These are phyloP conservation scores for Cavenderia fasciculata DNA, from an alignment of 78 protist species.

Conservation along the genomic window DNA sequence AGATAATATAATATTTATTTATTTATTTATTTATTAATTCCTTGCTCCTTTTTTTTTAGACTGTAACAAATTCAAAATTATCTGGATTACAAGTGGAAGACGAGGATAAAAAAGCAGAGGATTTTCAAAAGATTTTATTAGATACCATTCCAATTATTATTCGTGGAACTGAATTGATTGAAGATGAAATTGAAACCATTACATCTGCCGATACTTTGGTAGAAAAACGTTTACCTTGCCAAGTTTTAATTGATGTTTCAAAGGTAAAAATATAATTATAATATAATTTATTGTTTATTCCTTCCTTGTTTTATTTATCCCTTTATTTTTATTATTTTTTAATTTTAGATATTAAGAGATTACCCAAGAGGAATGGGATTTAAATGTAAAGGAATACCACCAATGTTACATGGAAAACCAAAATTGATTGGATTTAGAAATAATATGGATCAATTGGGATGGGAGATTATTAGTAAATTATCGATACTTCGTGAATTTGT, in stretches of 20 bases:
- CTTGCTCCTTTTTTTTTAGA: too few relatives aligned
- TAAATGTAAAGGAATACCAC: constrained; percentile 35
- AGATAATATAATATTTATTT: too few relatives aligned
- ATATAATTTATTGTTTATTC: neutral
- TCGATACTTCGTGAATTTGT: constrained; percentile 71
- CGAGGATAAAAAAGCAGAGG: too few relatives aligned
- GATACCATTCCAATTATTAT: constrained; percentile 38
- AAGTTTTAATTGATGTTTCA: constrained; percentile 50
- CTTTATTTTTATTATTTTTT: too few relatives aligned
- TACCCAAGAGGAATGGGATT: constrained; percentile 77
- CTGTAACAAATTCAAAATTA: too few relatives aligned
- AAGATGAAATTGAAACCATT: constrained; percentile 27
- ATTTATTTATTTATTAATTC: too few relatives aligned
- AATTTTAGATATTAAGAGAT: constrained; percentile 35
- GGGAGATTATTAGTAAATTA: constrained; percentile 72
- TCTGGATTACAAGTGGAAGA: too few relatives aligned
- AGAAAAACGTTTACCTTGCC: constrained; percentile 46
- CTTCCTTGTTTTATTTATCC: neutral
- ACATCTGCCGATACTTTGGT: constrained; percentile 23
- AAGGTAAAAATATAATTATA: neutral
- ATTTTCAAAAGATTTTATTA: too few relatives aligned
- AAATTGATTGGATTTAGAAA: constrained; percentile 45
- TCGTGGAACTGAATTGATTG: constrained; percentile 32
- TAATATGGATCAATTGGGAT: constrained; percentile 46
- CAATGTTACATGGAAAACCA: constrained; percentile 19